Evolutionary conservation across 2,329 filamentous ascomycete genomes (phyloP).

Genomic region (Aspergillus phoenicis): DNA sequence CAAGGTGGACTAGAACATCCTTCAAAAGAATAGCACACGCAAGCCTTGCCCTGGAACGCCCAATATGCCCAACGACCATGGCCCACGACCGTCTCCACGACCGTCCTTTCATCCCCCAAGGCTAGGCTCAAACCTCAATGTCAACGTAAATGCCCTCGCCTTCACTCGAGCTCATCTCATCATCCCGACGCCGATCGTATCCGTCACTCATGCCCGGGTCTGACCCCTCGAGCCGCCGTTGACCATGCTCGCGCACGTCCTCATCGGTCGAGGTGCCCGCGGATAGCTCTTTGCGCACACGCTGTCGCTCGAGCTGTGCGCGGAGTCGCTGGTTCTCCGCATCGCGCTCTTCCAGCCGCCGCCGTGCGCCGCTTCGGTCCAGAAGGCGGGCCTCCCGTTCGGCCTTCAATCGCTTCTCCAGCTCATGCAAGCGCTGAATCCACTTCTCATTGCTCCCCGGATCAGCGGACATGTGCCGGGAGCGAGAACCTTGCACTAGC

Average conservation of each 20-base stretch:
- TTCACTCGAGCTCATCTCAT: constrained; percentile 41
- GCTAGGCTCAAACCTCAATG: constrained; percentile 36
- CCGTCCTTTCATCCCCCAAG: too few relatives aligned
- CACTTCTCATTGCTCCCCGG: constrained; percentile 68
- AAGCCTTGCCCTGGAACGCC: neutral
- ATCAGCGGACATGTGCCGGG: constrained; percentile 29
- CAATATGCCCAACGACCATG: neutral
- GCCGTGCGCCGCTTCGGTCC: constrained; percentile 80
- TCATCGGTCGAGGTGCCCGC: constrained; percentile 25
- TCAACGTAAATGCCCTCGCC: constrained; percentile 42
- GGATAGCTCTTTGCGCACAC: constrained; percentile 41
- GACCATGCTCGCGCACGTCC: constrained; percentile 16
- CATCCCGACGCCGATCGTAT: constrained; percentile 28
- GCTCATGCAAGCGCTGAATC: constrained; percentile 80
- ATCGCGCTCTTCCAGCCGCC: constrained; percentile 75
- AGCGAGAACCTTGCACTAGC: constrained; percentile 29
- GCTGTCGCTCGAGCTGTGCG: constrained; percentile 63
- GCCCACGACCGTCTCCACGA: too few relatives aligned
- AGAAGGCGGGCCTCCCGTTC: constrained; percentile 84
- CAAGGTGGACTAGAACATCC: neutral
- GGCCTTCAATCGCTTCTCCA: constrained; percentile 85
- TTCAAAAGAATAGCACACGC: neutral
- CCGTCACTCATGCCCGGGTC: constrained; percentile 14
- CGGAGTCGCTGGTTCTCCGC: constrained; percentile 72
- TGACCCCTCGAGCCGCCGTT: constrained; percentile 12